A percentile compares a stretch with the other conserved stretches of the same genome.
These are phyloP conservation scores for Penstemon eatonii DNA, from an alignment of 257 asterid genomes.

Conservation along the genomic window DNA sequence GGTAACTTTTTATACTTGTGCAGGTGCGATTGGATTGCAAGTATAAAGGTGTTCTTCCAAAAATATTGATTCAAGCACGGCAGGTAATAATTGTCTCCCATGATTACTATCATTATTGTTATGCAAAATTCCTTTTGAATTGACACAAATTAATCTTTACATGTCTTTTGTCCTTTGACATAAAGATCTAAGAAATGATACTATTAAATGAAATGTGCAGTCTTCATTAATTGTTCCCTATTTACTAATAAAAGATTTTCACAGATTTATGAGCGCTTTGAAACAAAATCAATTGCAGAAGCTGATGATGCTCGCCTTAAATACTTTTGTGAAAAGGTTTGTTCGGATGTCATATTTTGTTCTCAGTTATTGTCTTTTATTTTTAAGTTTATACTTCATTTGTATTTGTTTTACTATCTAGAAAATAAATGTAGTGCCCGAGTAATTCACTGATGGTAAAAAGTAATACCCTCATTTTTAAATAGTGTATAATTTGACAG, in stretches of 20 bases:
- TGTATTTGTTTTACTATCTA: not conserved
- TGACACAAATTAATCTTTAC: no score
- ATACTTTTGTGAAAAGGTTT: constrained; percentile 75
- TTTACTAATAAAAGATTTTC: constrained; percentile 21
- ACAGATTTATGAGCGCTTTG: constrained; percentile 83
- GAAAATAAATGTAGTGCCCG: not conserved
- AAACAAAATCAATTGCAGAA: constrained; percentile 55
- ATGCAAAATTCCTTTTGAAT: no score
- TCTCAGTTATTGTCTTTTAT: constrained; percentile 20
- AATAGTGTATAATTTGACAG: constrained; percentile 16
- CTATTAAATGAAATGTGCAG: not conserved
- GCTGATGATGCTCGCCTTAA: constrained; percentile 79
- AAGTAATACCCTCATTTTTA: not conserved
- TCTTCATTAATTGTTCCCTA: constrained; percentile 15
- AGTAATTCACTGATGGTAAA: constrained; percentile 10
- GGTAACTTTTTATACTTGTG: constrained; percentile 10
- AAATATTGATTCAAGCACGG: constrained; percentile 64
- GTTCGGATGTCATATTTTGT: constrained; percentile 13
- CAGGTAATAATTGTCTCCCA: constrained; percentile 50
- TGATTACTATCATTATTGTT: not conserved
- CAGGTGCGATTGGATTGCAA: constrained; percentile 79
- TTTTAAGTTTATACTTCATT: not conserved
- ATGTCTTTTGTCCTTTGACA: constrained; percentile 4
- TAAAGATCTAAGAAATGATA: not conserved
- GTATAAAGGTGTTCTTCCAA: constrained; percentile 82